phyloP scores from a whole-genome alignment of 345 rosid species.

The Raphanus sativus region DNA sequence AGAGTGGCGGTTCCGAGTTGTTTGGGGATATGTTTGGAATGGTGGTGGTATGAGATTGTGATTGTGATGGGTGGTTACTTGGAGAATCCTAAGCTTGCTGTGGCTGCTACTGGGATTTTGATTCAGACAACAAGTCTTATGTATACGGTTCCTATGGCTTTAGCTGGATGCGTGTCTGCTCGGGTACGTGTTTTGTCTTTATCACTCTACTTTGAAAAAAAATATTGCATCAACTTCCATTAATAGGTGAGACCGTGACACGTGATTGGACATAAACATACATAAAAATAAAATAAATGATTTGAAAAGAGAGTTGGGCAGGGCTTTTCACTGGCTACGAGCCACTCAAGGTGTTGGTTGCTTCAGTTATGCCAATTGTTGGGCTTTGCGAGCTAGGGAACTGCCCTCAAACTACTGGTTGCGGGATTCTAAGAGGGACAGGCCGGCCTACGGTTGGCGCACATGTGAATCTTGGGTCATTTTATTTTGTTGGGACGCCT shows the following conservation, averaged over 20 bases:
- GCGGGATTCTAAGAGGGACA: constrained; percentile 87
- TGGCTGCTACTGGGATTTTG: constrained; percentile 92
- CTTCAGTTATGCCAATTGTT: constrained; percentile 81
- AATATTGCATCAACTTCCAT: constrained; percentile 41
- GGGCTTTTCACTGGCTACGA: constrained; percentile 65
- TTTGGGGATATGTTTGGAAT: constrained; percentile 90
- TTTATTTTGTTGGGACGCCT: constrained; percentile 91
- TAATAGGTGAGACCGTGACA: constrained; percentile 27
- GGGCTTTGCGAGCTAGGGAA: constrained; percentile 95
- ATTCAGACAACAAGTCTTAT: constrained; percentile 97
- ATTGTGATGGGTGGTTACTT: constrained; percentile 83
- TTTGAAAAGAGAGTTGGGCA: constrained; percentile 74
- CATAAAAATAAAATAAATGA: constrained; percentile 13
- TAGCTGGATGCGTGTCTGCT: constrained; percentile 96
- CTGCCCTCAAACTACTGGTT: constrained; percentile 96
- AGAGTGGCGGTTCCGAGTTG: constrained; percentile 92
- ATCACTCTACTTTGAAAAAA: constrained; percentile 19
- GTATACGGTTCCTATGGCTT: constrained; percentile 97
- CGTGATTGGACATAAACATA: constrained; percentile 42
- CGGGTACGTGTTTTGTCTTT: constrained; percentile 52
- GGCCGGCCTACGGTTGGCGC: constrained; percentile 85
- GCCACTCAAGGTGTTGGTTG: constrained; percentile 63
- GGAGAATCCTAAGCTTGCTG: constrained; percentile 71
- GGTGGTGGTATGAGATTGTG: constrained; percentile 99
- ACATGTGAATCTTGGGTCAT: constrained; percentile 73